Base-by-base conservation (phyloP, 768 basidiomycete genomes). In the Mycena belliarum region DNA sequence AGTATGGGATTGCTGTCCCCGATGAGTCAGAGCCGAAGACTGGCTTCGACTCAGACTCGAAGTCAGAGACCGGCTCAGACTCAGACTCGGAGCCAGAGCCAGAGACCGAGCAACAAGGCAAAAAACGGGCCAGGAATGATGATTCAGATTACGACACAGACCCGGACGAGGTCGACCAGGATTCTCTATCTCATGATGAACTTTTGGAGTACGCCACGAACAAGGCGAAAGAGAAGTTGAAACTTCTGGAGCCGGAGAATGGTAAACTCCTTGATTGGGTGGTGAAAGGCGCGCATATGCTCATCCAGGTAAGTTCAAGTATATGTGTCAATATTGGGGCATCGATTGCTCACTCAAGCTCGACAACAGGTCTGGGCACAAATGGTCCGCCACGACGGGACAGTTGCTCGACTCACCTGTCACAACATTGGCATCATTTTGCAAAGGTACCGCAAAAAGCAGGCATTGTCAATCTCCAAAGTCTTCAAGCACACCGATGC, bases 231-330 rank as follows among this genome's bases (percentile, higher is more conserved):
- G 4, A 21, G 23, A 51, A 52, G 7, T 37, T 59, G 15, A 20
- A 59, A 0, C 23, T 59, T 18, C 16, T 51, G 33, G 18, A 25
- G 18, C 7, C 29, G 2, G 29, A 33, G 0, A 40, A 29, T 11
- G n/a, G n/a, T n/a, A n/a, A n/a, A n/a, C n/a, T n/a, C n/a, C 23
- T 59, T 10, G 1, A 20, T 20, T 50, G 44, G 25, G 35, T 59
- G 9, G 10, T 49, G 45, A 42, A 52, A 16, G 57, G 21, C 4
- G 51, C 51, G 3, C 52, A 52, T 43, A 42, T 59, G 2, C 51
- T 59, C n/a, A 49, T 59, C 44, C 50, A 59, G 51, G 57, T 59
- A 35, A 32, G n/a, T n/a, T n/a, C n/a, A n/a, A n/a, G n/a, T n/a
- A n/a, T n/a, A n/a, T n/a, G n/a, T n/a, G n/a, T n/a, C n/a, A n/a